Conservation (phyloP, 1,139 yeast species). For the Kodamaea fungicola region DNA sequence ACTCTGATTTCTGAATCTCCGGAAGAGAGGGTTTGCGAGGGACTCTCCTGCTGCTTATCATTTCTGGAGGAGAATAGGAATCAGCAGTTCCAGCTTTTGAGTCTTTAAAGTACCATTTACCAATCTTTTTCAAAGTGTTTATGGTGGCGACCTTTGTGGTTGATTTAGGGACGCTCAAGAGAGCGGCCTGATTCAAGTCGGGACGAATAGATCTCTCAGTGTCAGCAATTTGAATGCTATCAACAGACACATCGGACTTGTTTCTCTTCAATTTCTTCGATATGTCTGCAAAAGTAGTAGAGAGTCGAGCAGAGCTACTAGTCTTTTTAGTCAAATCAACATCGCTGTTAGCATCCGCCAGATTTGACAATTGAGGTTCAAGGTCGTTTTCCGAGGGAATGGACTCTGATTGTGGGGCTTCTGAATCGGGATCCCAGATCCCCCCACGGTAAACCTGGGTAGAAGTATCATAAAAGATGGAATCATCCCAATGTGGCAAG, state of each 20-base stretch:
- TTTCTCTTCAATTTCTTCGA: constrained; percentile 30
- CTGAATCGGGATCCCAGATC: constrained; percentile 59
- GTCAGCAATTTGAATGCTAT: not conserved
- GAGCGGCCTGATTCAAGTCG: not conserved
- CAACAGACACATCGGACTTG: not conserved
- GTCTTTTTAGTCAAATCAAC: not conserved
- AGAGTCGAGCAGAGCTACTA: constrained; percentile 10
- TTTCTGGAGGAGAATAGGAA: constrained; percentile 55
- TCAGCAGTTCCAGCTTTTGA: constrained; percentile 23
- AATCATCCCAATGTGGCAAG: constrained; percentile 84
- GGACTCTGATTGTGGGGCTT: not conserved
- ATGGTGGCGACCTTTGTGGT: constrained; percentile 11
- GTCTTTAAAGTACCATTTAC: constrained; percentile 64
- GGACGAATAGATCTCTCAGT: constrained; percentile 1
- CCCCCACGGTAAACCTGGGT: constrained; percentile 85
- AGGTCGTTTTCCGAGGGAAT: not conserved
- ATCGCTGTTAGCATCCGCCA: not conserved
- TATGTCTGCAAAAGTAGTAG: constrained; percentile 33
- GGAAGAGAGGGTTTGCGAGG: constrained; percentile 22
- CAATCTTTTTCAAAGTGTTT: constrained; percentile 55
- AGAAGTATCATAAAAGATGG: constrained; percentile 63
- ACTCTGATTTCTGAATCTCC: constrained; percentile 4
- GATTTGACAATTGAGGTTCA: not conserved
- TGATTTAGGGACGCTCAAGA: not conserved
- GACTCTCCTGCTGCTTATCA: constrained; percentile 56